A percentile compares a stretch with the other conserved stretches of the same genome.
These are phyloP conservation scores for Aspergillus luchuensis DNA, from an alignment of 2,329 filamentous ascomycete species.

Conservation along the genomic window DNA sequence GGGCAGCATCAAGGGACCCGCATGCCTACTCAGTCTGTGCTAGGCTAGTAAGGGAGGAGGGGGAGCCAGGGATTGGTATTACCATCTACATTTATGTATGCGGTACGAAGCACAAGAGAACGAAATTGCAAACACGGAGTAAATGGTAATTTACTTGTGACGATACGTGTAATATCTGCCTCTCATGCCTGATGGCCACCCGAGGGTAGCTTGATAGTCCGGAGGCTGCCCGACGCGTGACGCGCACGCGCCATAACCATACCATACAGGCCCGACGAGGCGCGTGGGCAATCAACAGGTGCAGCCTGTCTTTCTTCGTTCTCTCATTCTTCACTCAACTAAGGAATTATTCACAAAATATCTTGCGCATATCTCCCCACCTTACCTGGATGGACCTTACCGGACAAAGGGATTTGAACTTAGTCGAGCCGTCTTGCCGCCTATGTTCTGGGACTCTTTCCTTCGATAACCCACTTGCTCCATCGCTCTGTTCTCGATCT, in stretches of 20 bases:
- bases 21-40: not conserved
- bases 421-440: slow-evolving; percentile 21
- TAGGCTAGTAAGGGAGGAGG: slow-evolving; percentile 16
- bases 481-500: not conserved
- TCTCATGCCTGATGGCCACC: too few species aligned
- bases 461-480: slow-evolving; percentile 8
- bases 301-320: slow-evolving; percentile 18
- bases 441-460: slow-evolving; percentile 7
- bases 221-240: slow-evolving; percentile 26
- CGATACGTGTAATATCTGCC: slow-evolving; percentile 10
- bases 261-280: slow-evolving; percentile 24
- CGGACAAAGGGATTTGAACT: slow-evolving; percentile 20
- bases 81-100: not conserved
- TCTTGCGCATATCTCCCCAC: slow-evolving; percentile 21
- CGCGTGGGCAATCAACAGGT: slow-evolving; percentile 22
- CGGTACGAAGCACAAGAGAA: not conserved
- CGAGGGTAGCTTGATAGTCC: not conserved
- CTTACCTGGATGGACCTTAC: slow-evolving; percentile 21
- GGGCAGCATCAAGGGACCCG: not conserved
- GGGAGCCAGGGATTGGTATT: slow-evolving; percentile 1
- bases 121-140: not conserved
- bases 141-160: slow-evolving; percentile 25
- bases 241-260: slow-evolving; percentile 32
- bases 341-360: slow-evolving; percentile 23
- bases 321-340: slow-evolving; percentile 22